Percentiles rank a stretch among this genome's conserved stretches.
phyloP scores from a whole-genome alignment of 345 rosid genomes.

The Populus euphratica region DNA sequence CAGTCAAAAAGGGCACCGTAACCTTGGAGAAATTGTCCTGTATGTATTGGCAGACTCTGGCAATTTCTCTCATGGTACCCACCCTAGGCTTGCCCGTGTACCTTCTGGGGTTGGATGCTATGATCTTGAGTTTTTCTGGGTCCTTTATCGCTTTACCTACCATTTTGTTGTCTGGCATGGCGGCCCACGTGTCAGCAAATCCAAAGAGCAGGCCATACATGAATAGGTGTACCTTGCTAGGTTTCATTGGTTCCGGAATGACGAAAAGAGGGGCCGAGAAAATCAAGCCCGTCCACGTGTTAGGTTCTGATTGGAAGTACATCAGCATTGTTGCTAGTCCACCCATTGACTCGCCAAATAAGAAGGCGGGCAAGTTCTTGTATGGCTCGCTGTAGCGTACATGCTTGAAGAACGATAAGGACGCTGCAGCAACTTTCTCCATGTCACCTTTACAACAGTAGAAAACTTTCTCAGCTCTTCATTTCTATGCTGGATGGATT shows the following conservation, averaged over 20 bases:
- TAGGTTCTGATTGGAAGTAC: constrained; percentile 83
- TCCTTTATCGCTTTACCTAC: constrained; percentile 84
- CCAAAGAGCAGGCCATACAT: constrained; percentile 84
- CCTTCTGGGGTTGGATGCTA: constrained; percentile 74
- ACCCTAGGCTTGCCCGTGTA: constrained; percentile 88
- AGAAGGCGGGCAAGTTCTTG: constrained; percentile 70
- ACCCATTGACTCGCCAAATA: constrained; percentile 97
- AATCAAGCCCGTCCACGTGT: constrained; percentile 81
- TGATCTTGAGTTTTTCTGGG: constrained; percentile 74
- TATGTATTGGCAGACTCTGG: constrained; percentile 63
- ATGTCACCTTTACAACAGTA: constrained; percentile 53
- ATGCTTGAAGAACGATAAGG: constrained; percentile 74
- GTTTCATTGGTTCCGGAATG: constrained; percentile 84
- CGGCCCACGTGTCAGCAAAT: constrained; percentile 89
- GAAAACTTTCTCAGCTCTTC: not conserved
- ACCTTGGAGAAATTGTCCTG: constrained; percentile 72
- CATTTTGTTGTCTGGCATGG: constrained; percentile 85
- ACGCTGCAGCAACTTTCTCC: constrained; percentile 83
- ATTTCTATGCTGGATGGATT: not conserved
- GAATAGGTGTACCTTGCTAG: constrained; percentile 62
- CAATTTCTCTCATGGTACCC: constrained; percentile 90
- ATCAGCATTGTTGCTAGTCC: constrained; percentile 77
- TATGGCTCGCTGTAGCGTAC: constrained; percentile 64
- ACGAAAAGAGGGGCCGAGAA: constrained; percentile 97
- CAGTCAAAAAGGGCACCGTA: constrained; percentile 60